Conservation (phyloP, 2,329 filamentous ascomycete genomes). For the Microcyclospora tardicrescens region DNA sequence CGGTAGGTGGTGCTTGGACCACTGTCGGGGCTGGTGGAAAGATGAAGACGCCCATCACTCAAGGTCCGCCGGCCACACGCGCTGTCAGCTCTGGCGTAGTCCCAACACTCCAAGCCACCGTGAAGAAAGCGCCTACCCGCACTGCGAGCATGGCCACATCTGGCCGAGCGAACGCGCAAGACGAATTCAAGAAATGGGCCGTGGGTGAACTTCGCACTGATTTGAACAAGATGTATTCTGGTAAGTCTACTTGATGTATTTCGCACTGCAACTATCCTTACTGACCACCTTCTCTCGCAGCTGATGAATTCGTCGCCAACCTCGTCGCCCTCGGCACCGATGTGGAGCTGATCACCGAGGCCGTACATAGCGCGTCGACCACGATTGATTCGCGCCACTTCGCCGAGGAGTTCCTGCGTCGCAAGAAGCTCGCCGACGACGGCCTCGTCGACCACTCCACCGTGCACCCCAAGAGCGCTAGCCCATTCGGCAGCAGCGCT, state of each 20-base stretch:
- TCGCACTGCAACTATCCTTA: slow-evolving; percentile 32
- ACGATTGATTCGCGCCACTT: slow-evolving; percentile 91
- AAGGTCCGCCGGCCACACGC: slow-evolving; percentile 34
- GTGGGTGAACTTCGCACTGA: slow-evolving; percentile 66
- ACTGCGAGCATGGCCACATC: slow-evolving; percentile 37
- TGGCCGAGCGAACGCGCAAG: slow-evolving; percentile 51
- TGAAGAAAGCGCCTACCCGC: slow-evolving; percentile 34
- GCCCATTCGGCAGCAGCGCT: slow-evolving; percentile 27
- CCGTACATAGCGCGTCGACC: slow-evolving; percentile 72
- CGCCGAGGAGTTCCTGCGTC: slow-evolving; percentile 84
- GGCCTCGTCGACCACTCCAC: slow-evolving; percentile 60
- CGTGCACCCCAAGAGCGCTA: slow-evolving; percentile 36
- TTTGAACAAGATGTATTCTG: slow-evolving; percentile 52
- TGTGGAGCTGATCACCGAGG: slow-evolving; percentile 71
- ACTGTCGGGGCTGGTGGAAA: slow-evolving; percentile 92
- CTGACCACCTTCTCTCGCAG: slow-evolving; percentile 30
- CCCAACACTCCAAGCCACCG: slow-evolving; percentile 16
- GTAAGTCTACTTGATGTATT: slow-evolving; percentile 66
- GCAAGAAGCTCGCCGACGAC: slow-evolving; percentile 85
- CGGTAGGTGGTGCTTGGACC: slow-evolving; percentile 61
- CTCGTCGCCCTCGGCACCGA: slow-evolving; percentile 67
- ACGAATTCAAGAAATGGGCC: slow-evolving; percentile 92
- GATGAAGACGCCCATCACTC: slow-evolving; percentile 57
- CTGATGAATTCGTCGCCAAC: slow-evolving; percentile 66
- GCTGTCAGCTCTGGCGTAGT: slow-evolving; percentile 34